These are phyloP conservation scores for Coccomyxa subellipsoidea DNA, from an alignment of 163 green algal species.

Conservation along the genomic window DNA sequence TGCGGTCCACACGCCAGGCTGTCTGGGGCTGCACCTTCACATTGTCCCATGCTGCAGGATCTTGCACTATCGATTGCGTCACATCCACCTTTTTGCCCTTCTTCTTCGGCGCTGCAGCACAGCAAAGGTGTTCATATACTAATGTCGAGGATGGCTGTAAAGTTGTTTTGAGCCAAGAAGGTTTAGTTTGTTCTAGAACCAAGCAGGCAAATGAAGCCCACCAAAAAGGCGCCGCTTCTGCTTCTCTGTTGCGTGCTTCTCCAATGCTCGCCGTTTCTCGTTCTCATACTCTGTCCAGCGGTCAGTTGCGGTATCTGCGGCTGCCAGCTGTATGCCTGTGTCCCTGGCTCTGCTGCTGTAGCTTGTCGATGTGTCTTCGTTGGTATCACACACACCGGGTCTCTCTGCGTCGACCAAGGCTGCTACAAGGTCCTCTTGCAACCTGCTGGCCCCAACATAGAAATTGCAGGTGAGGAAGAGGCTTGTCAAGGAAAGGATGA, in stretches of 20 bases:
- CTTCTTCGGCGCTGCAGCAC: constrained; percentile 9
- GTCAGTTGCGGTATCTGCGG: background rate
- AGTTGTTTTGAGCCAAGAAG: too few relatives aligned
- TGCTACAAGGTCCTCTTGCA: background rate
- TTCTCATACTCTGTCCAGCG: background rate
- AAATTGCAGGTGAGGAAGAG: too few relatives aligned
- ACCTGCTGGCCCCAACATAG: background rate
- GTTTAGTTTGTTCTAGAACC: too few relatives aligned
- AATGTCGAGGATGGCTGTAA: too few relatives aligned
- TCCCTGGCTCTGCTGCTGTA: constrained; percentile 12
- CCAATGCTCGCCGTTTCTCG: background rate
- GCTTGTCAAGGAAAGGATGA: too few relatives aligned
- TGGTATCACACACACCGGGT: background rate
- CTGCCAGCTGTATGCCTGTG: constrained; percentile 23
- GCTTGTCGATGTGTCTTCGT: constrained; percentile 10
- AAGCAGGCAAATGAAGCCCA: background rate
- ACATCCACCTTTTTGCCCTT: constrained; percentile 26
- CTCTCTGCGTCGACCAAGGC: background rate
- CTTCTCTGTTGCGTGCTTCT: background rate
- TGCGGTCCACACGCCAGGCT: constrained; percentile 24
- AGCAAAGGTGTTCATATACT: background rate
- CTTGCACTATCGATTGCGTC: constrained; percentile 17
- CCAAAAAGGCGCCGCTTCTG: background rate
- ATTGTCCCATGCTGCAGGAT: constrained; percentile 21
- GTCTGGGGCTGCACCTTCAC: background rate